Evolutionary conservation across 75 land plant genomes (phyloP).

Genomic region (Cryptomeria japonica): DNA sequence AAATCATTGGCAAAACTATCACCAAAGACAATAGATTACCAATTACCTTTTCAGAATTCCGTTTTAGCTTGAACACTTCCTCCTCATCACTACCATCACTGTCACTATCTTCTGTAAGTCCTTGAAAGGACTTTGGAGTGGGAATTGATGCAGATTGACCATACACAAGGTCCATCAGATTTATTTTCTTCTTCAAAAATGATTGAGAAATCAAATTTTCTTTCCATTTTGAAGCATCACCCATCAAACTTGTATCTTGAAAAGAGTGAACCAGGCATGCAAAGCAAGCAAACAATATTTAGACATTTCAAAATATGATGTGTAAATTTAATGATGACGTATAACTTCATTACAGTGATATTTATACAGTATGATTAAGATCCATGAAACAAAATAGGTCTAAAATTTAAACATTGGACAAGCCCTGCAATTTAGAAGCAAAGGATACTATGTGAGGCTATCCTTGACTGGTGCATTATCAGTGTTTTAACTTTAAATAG

Average conservation of each 20-base stretch:
- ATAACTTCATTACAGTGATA: not conserved
- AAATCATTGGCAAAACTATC: not conserved
- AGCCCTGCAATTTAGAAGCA: not conserved
- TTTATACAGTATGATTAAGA: not conserved
- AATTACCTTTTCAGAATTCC: conserved; percentile 53
- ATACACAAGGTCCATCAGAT: conserved; percentile 91
- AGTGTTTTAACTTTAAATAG: not conserved
- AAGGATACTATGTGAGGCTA: not conserved
- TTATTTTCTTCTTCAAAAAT: conserved; percentile 32
- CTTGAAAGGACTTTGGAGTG: conserved; percentile 9
- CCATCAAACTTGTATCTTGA: conserved; percentile 30
- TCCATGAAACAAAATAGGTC: not conserved
- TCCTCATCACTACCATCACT: conserved; percentile 79
- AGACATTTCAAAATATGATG: not conserved
- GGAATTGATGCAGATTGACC: conserved; percentile 42
- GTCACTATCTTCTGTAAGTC: conserved; percentile 40
- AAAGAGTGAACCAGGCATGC: not conserved
- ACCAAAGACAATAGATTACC: not conserved
- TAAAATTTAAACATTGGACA: not conserved
- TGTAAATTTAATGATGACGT: not conserved
- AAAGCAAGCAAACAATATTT: not conserved
- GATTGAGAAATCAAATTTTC: conserved; percentile 55
- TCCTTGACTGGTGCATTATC: not conserved
- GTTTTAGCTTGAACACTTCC: conserved; percentile 84
- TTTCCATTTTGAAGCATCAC: conserved; percentile 78